Conservation (phyloP, 257 asterid genomes). For the Misopates orontium region DNA sequence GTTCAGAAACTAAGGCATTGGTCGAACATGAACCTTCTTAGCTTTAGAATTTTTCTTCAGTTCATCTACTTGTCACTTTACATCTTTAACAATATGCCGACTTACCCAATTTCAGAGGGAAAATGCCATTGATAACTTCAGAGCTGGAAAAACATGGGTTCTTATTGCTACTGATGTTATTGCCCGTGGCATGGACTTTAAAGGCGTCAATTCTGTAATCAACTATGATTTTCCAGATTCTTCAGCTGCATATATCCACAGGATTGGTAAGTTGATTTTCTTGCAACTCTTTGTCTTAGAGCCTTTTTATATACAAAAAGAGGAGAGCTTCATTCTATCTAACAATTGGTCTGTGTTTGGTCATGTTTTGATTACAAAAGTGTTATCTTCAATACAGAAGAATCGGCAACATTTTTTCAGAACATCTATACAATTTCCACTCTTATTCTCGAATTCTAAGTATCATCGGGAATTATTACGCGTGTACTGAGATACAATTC, state of each 20-base stretch:
- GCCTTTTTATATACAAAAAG: background rate
- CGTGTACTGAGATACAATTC: constrained; percentile 18
- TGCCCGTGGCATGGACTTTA: constrained; percentile 97
- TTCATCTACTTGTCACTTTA: background rate
- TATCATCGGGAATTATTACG: background rate
- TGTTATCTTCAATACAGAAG: too few relatives aligned
- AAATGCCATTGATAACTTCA: constrained; percentile 70
- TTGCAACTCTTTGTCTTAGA: constrained; percentile 1
- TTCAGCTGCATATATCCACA: constrained; percentile 77
- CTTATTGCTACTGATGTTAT: constrained; percentile 88
- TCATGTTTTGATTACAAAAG: too few relatives aligned
- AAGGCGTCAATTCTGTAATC: constrained; percentile 85
- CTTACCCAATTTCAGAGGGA: constrained; percentile 58
- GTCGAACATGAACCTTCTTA: background rate
- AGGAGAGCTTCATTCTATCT: too few relatives aligned
- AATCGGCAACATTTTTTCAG: too few relatives aligned
- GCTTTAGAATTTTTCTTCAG: background rate
- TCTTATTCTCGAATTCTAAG: background rate
- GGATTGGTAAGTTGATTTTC: constrained; percentile 60
- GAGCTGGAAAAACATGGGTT: constrained; percentile 94
- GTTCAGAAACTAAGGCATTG: too few relatives aligned
- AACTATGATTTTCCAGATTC: constrained; percentile 93
- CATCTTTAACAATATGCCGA: constrained; percentile 1
- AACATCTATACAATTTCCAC: too few relatives aligned
- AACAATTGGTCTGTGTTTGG: too few relatives aligned